Conservation (phyloP, 768 basidiomycete genomes). For the Amanita jacksonii region DNA sequence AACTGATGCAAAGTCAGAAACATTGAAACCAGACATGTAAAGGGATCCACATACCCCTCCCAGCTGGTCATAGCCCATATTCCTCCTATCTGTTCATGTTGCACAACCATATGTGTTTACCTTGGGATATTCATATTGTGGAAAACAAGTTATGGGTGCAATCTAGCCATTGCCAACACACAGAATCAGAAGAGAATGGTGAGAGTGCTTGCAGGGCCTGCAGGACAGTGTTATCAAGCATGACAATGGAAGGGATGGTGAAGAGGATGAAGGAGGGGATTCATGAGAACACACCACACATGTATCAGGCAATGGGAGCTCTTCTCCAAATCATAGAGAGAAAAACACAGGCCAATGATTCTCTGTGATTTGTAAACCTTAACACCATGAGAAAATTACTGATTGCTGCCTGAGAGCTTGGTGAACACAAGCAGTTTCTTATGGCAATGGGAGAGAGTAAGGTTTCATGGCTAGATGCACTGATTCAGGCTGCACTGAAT, state of each 20-base stretch:
- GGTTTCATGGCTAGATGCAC: slow-evolving; percentile 12
- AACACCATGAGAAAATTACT: slow-evolving; percentile 10
- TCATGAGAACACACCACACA: slow-evolving; percentile 9
- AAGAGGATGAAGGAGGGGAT: slow-evolving; percentile 12
- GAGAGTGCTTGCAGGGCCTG: slow-evolving; percentile 3
- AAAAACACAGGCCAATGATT: slow-evolving; percentile 7
- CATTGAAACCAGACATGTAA: background rate
- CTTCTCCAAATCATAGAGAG: slow-evolving; percentile 9
- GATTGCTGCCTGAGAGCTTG: slow-evolving; percentile 3
- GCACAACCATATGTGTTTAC: slow-evolving; percentile 4
- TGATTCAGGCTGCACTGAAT: slow-evolving; percentile 9
- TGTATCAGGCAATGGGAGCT: slow-evolving; percentile 10
- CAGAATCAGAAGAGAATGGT: slow-evolving; percentile 1
- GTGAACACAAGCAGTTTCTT: slow-evolving; percentile 15
- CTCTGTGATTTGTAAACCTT: slow-evolving; percentile 9
- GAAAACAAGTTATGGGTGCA: slow-evolving; percentile 2
- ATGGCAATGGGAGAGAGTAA: slow-evolving; percentile 16
- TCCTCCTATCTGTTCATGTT: slow-evolving; percentile 12
- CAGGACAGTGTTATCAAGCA: background rate
- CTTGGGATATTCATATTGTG: slow-evolving; percentile 8
- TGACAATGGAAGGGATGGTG: slow-evolving; percentile 10
- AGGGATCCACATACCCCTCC: slow-evolving; percentile 8
- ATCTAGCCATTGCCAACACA: background rate
- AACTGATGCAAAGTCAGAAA: background rate
- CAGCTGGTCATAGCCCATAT: slow-evolving; percentile 5